Conservation (phyloP, 495 filamentous ascomycete species). For the Penicillium lividum region DNA sequence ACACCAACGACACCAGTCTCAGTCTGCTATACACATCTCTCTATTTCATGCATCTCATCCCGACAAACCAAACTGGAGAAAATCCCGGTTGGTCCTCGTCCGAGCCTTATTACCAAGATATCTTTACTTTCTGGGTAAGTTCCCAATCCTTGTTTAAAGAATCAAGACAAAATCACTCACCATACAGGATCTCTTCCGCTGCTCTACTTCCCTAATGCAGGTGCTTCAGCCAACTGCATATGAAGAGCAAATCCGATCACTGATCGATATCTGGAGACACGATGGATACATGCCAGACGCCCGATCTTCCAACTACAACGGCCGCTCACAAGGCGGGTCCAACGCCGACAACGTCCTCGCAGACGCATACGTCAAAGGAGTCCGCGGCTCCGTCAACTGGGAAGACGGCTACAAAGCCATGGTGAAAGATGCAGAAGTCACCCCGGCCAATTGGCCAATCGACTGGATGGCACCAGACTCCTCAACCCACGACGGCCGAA, state of each 20-base stretch:
- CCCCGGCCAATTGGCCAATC: constrained; percentile 61
- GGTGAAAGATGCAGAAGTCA: constrained; percentile 67
- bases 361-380: constrained; percentile 73
- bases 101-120: constrained; percentile 61
- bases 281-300: constrained; percentile 67
- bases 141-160: neutral
- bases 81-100: constrained; percentile 65
- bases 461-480: constrained; percentile 61
- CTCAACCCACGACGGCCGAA: constrained; percentile 69
- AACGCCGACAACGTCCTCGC: constrained; percentile 75
- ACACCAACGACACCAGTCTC: constrained; percentile 55
- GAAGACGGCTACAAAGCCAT: constrained; percentile 68
- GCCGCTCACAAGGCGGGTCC: constrained; percentile 69
- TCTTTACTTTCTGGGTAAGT: constrained; percentile 54
- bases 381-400: constrained; percentile 67
- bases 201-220: constrained; percentile 62
- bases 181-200: constrained; percentile 62
- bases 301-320: constrained; percentile 71
- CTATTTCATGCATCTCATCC: constrained; percentile 70
- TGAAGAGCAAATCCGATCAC: constrained; percentile 64
- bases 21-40: constrained; percentile 64
- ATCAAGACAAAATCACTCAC: neutral
- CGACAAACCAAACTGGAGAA: constrained; percentile 71
- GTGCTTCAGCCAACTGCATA: constrained; percentile 64
- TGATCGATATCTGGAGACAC: constrained; percentile 70